Evolutionary conservation across 495 filamentous ascomycete genomes (phyloP), one percentile per base, ranked within the genome.

Genomic region (Aspergillus hancockii): DNA sequence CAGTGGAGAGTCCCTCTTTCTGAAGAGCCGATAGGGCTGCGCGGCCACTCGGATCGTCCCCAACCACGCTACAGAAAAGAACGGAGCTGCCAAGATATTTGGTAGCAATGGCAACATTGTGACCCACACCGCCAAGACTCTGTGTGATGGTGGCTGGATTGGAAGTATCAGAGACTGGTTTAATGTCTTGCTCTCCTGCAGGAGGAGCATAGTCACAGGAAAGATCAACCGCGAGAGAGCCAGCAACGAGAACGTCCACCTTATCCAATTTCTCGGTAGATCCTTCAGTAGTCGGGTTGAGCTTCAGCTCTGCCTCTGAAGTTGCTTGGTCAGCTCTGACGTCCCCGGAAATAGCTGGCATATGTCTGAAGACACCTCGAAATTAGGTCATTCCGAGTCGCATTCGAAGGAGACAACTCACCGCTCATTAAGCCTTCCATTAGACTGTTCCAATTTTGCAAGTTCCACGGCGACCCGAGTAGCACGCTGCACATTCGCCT

Each of bases 71-170:
- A 74, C 87, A 92, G 34, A 97, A 85, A 9, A 83, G 79, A 19
- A 85, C 75, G 13, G 78, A 73, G 54, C 78, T 76, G 19, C 83
- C 83, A 5, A 88, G 65, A 30, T 81, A 78, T 65, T 90, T 88
- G 7, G 89, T 83, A 5, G 93, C 92, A 49, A 88, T 80, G 3
- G 94, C 91, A 31, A 97, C 88, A 66, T 98, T 98, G 68, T 90
- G 85, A n/a, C 88, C 94, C 2, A 98, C 94, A n/a, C 94, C 94
- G 9, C 94, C 94, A 23, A 97, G 79, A 8, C 88, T 88, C 67
- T 96, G 91, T 19, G 67, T 81, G 58, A 97, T 95, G 16, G 76
- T 67, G 43, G 91, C 84, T 43, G 90, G 90, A 69, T 98, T 98
- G 8, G 94, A 98, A 1, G 93, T 97, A 54, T 93, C 82, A 1